phyloP scores from a whole-genome alignment of 2,329 filamentous ascomycete genomes.

The Byssochlamys sp. region DNA sequence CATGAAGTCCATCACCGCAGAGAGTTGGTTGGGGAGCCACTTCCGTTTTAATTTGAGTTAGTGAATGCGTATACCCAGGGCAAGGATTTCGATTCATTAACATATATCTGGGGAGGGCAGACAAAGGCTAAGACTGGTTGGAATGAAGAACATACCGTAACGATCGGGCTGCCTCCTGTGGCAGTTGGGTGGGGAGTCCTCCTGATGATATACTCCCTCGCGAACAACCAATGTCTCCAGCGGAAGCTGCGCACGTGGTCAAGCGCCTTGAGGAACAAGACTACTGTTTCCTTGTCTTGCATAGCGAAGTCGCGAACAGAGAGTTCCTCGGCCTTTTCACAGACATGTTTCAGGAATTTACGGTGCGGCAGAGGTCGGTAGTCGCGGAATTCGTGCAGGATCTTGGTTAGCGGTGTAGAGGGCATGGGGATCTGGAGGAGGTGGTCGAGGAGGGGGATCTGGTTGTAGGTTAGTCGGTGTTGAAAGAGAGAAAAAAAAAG shows the following conservation, averaged over 20 bases:
- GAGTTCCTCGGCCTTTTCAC: constrained; percentile 41
- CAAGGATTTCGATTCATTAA: not conserved
- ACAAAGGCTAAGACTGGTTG: not conserved
- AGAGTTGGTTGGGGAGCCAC: constrained; percentile 41
- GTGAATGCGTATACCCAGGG: not conserved
- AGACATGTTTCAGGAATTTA: constrained; percentile 68
- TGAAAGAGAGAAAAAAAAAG: too few species aligned
- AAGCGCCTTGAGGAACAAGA: constrained; percentile 36
- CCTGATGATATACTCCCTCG: constrained; percentile 40
- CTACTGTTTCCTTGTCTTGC: constrained; percentile 30
- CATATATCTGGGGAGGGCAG: not conserved
- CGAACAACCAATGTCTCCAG: constrained; percentile 42
- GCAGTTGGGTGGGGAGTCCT: constrained; percentile 38
- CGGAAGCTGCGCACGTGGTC: constrained; percentile 42
- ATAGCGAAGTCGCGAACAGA: constrained; percentile 29
- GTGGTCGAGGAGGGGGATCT: constrained; percentile 79
- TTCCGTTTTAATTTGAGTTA: constrained; percentile 7
- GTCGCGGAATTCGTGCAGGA: constrained; percentile 76
- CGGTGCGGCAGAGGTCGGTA: constrained; percentile 86
- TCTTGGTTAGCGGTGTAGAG: constrained; percentile 74
- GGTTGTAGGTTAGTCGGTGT: not conserved
- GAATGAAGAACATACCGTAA: constrained; percentile 27
- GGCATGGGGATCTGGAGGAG: constrained; percentile 81
- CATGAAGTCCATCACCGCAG: constrained; percentile 42
- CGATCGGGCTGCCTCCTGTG: constrained; percentile 41